A percentile compares a stretch with the other conserved stretches of the same genome.
phyloP scores from a whole-genome alignment of 306 rosid species.

The Benincasa hispida region DNA sequence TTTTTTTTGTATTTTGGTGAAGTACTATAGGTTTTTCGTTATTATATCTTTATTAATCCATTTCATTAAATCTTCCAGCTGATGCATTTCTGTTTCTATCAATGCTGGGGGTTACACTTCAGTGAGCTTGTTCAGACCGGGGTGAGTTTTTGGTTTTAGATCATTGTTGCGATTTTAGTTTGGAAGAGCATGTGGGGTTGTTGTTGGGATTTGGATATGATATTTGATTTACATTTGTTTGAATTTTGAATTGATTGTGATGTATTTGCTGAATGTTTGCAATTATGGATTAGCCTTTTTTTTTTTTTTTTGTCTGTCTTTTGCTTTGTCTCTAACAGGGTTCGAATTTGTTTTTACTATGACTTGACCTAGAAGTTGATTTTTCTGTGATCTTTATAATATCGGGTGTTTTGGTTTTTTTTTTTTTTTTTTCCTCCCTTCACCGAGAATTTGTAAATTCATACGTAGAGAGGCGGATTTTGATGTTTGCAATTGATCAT shows the following conservation, averaged over 20 bases:
- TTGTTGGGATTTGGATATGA: neutral
- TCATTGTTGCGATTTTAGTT: neutral
- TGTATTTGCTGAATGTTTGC: neutral
- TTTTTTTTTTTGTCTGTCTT: too few relatives aligned
- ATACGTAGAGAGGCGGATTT: neutral
- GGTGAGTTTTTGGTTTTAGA: constrained; percentile 28
- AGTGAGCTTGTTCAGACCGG: constrained; percentile 85
- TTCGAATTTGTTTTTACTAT: neutral
- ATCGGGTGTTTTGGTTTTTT: neutral
- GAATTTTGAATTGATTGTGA: neutral
- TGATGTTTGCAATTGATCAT: neutral
- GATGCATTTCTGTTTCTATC: constrained; percentile 57
- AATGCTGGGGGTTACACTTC: constrained; percentile 66
- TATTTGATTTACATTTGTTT: neutral
- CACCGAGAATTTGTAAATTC: neutral
- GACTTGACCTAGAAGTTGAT: neutral
- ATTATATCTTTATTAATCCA: too few relatives aligned
- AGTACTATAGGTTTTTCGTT: too few relatives aligned
- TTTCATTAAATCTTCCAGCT: constrained; percentile 40
- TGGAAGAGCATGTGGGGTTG: neutral
- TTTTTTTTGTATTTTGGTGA: too few relatives aligned
- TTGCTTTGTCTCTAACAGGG: neutral
- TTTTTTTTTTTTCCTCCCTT: too few relatives aligned
- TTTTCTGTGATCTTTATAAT: neutral
- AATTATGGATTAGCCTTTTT: neutral